These are phyloP conservation scores for Globisporangium echinulatum DNA, from an alignment of 352 stramenopile genomes.

Conservation along the genomic window DNA sequence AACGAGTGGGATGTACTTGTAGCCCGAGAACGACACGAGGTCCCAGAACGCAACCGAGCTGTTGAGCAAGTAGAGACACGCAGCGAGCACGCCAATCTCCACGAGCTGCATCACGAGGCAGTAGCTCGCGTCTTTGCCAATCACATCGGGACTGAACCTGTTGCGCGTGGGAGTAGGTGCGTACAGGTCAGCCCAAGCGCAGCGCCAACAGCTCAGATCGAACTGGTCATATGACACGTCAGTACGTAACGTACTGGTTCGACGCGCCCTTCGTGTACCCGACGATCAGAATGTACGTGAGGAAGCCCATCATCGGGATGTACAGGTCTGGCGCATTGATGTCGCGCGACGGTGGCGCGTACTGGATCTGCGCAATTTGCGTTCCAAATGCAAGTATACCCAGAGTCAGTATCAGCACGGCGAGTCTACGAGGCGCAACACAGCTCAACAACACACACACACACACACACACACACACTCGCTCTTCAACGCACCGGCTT, in stretches of 20 bases:
- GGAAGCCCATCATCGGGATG: constrained; percentile 97
- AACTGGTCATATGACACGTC: no score
- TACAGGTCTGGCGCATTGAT: constrained; percentile 98
- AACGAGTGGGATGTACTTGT: constrained; percentile 98
- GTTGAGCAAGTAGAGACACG: constrained; percentile 94
- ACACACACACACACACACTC: neutral
- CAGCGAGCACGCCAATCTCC: constrained; percentile 91
- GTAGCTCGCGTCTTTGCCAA: constrained; percentile 90
- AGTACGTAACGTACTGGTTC: constrained; percentile 53
- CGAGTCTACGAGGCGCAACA: no score
- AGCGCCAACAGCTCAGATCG: no score
- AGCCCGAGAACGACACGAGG: constrained; percentile 95
- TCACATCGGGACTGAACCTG: constrained; percentile 96
- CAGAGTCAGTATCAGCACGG: no score
- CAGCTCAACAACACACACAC: neutral
- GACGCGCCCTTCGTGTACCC: constrained; percentile 94
- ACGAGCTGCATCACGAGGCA: constrained; percentile 87
- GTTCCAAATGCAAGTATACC: neutral
- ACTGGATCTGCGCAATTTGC: constrained; percentile 45
- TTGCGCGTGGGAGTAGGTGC: constrained; percentile 8
- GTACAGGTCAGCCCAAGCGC: constrained; percentile 40
- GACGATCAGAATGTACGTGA: constrained; percentile 98
- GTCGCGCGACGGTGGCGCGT: constrained; percentile 90
- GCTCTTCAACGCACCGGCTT: constrained; percentile 32
- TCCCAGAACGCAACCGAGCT: constrained; percentile 93